A percentile compares a stretch with the other conserved stretches of the same genome.
These are phyloP conservation scores for Cylindrodendrum hubeiense DNA, from an alignment of 2,329 filamentous ascomycete genomes.

Conservation along the genomic window DNA sequence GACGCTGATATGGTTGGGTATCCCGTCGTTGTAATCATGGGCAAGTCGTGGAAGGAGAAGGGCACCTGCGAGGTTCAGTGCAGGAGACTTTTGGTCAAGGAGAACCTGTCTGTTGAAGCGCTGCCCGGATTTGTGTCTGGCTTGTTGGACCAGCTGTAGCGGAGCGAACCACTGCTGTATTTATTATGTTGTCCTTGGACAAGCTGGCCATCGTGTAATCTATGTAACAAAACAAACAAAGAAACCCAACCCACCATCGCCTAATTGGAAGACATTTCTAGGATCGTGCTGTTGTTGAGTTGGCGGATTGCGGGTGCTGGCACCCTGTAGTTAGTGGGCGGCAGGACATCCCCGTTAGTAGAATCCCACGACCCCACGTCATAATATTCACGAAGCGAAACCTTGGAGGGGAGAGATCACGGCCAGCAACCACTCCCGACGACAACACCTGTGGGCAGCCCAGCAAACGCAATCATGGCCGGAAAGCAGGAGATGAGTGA, in stretches of 20 bases:
- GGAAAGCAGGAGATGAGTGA: constrained; percentile 51
- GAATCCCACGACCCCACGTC: constrained; percentile 47
- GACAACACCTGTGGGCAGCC: constrained; percentile 18
- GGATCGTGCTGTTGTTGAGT: not conserved
- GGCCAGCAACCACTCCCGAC: constrained; percentile 6
- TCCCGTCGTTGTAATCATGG: constrained; percentile 84
- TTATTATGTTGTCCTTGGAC: constrained; percentile 6
- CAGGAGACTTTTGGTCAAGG: constrained; percentile 72
- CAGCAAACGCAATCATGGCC: constrained; percentile 43
- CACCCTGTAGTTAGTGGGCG: not conserved
- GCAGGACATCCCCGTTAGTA: constrained; percentile 45
- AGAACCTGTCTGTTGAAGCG: constrained; percentile 64
- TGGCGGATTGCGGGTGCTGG: not conserved
- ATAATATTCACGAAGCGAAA: constrained; percentile 47
- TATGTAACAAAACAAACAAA: constrained; percentile 12
- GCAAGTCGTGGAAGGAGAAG: constrained; percentile 73
- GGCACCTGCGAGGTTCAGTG: constrained; percentile 83
- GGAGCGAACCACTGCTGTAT: not conserved
- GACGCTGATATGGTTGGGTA: constrained; percentile 94
- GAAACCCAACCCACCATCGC: not conserved
- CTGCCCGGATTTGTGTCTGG: constrained; percentile 59
- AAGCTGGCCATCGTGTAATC: not conserved
- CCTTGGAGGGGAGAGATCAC: constrained; percentile 43
- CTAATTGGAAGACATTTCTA: not conserved
- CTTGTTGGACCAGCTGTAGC: constrained; percentile 63